Percentiles rank a stretch among this genome's conserved stretches.
These are phyloP conservation scores for Zoysia matrella DNA, from an alignment of 202 grass and related monocot species.

Conservation along the genomic window DNA sequence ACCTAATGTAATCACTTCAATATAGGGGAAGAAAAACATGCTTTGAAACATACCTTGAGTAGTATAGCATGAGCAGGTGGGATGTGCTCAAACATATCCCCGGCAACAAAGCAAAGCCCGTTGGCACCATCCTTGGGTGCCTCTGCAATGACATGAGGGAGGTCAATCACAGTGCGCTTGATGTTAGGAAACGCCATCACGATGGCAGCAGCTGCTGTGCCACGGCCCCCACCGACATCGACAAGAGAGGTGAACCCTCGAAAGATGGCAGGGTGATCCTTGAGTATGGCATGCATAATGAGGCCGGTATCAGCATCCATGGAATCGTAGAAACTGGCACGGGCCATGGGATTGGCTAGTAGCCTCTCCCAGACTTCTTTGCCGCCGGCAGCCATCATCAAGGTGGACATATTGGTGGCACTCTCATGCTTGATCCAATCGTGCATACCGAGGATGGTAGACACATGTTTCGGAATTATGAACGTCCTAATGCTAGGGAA, in stretches of 20 bases:
- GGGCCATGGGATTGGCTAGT: neutral
- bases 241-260: constrained; percentile 32
- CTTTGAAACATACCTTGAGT: too few relatives aligned
- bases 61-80: constrained; percentile 37
- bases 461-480: neutral
- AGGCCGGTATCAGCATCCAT: constrained; percentile 26
- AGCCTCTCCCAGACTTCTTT: neutral
- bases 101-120: constrained; percentile 16
- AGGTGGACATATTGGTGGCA: neutral
- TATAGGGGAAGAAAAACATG: too few relatives aligned
- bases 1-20: too few relatives aligned
- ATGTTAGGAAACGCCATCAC: constrained; percentile 44
- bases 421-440: neutral
- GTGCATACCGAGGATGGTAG: neutral
- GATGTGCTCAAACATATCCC: constrained; percentile 38
- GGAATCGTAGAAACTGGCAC: constrained; percentile 10
- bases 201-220: constrained; percentile 35
- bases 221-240: constrained; percentile 49
- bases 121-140: too few relatives aligned
- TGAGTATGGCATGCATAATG: constrained; percentile 36
- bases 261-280: constrained; percentile 28
- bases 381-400: constrained; percentile 6
- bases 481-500: too few relatives aligned
- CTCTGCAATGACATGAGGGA: neutral
- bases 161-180: constrained; percentile 52